Evolutionary conservation across 371 early-diverging fungal genomes (phyloP).

Genomic region (Mortierella sp.): DNA sequence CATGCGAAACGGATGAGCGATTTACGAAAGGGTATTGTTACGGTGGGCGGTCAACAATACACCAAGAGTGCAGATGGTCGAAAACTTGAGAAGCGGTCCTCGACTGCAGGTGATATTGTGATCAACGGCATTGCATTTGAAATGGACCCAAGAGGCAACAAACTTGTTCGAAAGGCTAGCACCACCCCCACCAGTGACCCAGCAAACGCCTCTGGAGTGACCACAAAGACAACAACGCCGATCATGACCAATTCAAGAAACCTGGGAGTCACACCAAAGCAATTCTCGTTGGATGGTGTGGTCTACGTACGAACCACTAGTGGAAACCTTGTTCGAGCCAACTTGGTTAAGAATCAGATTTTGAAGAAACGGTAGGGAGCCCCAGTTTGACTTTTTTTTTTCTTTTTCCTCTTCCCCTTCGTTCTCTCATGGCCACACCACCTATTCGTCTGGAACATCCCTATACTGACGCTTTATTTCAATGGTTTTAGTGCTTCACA

Average conservation of each 20-base stretch:
- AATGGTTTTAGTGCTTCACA: slow-evolving; percentile 22
- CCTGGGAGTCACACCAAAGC: slow-evolving; percentile 41
- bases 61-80: slow-evolving; percentile 43
- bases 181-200: neutral
- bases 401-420: no score
- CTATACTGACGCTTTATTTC: neutral
- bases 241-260: slow-evolving; percentile 12
- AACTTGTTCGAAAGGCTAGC: slow-evolving; percentile 34
- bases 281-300: slow-evolving; percentile 56
- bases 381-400: no score
- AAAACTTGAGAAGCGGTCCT: slow-evolving; percentile 33
- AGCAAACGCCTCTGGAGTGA: slow-evolving; percentile 3
- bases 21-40: slow-evolving; percentile 34
- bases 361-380: slow-evolving; percentile 37
- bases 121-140: slow-evolving; percentile 50
- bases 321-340: slow-evolving; percentile 57
- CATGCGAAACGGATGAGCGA: slow-evolving; percentile 33
- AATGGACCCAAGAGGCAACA: slow-evolving; percentile 52
- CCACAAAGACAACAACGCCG: slow-evolving; percentile 4
- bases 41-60: slow-evolving; percentile 33
- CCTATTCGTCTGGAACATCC: no score
- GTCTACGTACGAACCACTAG: slow-evolving; percentile 49
- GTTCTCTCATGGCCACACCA: no score
- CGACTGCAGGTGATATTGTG: slow-evolving; percentile 31
- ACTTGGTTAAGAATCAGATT: slow-evolving; percentile 31